These are phyloP conservation scores for Colletotrichum paranaense DNA, from an alignment of 2,329 filamentous ascomycete genomes.

Conservation along the genomic window DNA sequence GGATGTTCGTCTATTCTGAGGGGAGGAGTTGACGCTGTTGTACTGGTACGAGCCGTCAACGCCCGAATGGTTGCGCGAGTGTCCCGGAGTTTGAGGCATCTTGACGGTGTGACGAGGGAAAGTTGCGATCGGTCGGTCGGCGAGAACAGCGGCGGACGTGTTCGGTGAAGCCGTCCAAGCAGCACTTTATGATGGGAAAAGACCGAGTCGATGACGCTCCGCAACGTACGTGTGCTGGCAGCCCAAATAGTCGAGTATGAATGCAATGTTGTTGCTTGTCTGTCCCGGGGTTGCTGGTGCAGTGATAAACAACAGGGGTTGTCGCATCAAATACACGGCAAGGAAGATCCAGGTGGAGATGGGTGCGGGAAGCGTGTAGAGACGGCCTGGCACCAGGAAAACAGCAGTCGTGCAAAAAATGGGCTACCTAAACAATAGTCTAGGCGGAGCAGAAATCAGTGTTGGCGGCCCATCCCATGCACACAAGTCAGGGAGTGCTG, in stretches of 20 bases:
- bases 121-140: neutral
- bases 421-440: neutral
- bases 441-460: conserved; percentile 10
- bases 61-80: conserved; percentile 68
- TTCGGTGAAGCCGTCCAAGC: conserved; percentile 4
- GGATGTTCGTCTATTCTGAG: conserved; percentile 59
- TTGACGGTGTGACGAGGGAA: conserved; percentile 10
- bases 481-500: neutral
- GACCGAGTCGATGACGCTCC: conserved; percentile 5
- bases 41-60: conserved; percentile 55
- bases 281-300: conserved; percentile 34
- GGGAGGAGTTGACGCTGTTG: conserved; percentile 55
- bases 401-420: conserved; percentile 14
- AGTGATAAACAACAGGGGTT: conserved; percentile 36
- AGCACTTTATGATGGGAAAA: conserved; percentile 7
- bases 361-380: neutral
- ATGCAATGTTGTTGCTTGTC: conserved; percentile 29
- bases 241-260: conserved; percentile 2
- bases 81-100: conserved; percentile 67
- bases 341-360: conserved; percentile 29
- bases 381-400: neutral
- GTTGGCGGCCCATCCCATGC: neutral
- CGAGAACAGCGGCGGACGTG: neutral
- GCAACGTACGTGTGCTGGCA: conserved; percentile 16
- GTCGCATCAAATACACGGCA: conserved; percentile 37